Base-by-base conservation (phyloP, 805 yeast species). In the Maudiozyma serrabonitensis region DNA sequence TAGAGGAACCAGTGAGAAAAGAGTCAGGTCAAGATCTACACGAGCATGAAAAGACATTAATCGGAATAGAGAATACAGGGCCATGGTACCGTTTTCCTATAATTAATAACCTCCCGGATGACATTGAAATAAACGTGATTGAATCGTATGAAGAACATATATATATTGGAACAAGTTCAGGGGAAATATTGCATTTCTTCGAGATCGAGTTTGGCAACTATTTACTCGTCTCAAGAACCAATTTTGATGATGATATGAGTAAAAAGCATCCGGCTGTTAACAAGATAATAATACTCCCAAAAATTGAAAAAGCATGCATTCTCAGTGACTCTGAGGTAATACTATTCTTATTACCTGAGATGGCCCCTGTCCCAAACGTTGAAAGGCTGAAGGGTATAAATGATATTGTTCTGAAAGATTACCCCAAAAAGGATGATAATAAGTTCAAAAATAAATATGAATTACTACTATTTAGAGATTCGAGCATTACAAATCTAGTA, bases 151-250 rank as follows among this genome's bases (percentile, higher is more conserved):
- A 63, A 7, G 55, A 63, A 19, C 63, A 66, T 48, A 51, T 66
- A 16, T 66, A 63, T 47, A 46, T 66, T 11, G 69, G 69, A 2
- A 61, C 68, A 1, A 46, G 49, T 1, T 51, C 54, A 3, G 69
- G 69, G 23, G 67, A 62, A 26, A 51, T 66, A 15, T 40, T 66
- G 42, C 69, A 66, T 45, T 66, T 63, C 43, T 64, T 61, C 48
- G 69, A 66, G 44, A 58, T 66, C 23, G 68, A 63, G 44, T 56
- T 54, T 25, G 56, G 56, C 7, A 62, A 63, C 44, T 66, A 58
- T 39, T 54, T 64, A 54, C 50, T 66, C 21, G 64, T 66, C 6
- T 62, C 69, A 2, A 58, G 61, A 38, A 58, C 63, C 1, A 56
- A 61, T 34, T 61, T 63, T 39, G 55, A 57, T 46, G 59, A 53